Base-by-base conservation (phyloP, 2,329 filamentous ascomycete genomes). In the Curvularia hawaiiensis region DNA sequence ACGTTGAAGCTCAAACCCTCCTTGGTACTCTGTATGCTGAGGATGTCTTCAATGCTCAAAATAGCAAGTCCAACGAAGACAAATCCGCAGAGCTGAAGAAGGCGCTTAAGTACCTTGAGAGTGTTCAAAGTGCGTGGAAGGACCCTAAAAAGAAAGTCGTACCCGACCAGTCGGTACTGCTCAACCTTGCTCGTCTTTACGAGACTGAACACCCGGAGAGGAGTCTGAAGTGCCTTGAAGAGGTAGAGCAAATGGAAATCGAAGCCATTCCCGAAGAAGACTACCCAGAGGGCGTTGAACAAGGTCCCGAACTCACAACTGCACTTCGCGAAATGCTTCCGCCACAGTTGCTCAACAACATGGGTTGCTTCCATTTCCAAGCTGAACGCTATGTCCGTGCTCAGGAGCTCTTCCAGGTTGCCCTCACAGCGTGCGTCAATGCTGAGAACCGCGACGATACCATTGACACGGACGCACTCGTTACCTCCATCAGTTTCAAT, bases 401-500 rank as follows among this genome's bases (percentile, higher is more conserved):
- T 22, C 89, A 91, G 64, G 89, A 94, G 50, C 85, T 96, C 78
- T 99, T 98, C 73, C 91, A 99, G 75, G 88, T 90, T n/a, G 95
- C 93, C 0, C 80, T 99, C 52, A 90, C 89, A 61, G 91, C 94
- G 16, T 97, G 93, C 71, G 88, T 96, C 67, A 90, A 90, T 67
- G 88, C 92, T 60, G 87, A 88, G 46, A 88, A 92, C 68, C 89
- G 87, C 67, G 89, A 92, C 58, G 85, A 89, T 51, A 85, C 86
- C 1, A 84, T 89, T 60, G 95, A 98, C 72, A 93, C 89, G 0
- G 95, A 99, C 77, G 92, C 92, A 14, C 83, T 99, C 4, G 89
- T 98, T 26, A 97, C 94, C 0, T 97, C 93, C 3, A 96, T 99
- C 74, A 97, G 92, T 74, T 99, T 95, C 83, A 99, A 98, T 70